Evolutionary conservation across 495 filamentous ascomycete species (phyloP).

Genomic region (Talaromyces borbonicus): DNA sequence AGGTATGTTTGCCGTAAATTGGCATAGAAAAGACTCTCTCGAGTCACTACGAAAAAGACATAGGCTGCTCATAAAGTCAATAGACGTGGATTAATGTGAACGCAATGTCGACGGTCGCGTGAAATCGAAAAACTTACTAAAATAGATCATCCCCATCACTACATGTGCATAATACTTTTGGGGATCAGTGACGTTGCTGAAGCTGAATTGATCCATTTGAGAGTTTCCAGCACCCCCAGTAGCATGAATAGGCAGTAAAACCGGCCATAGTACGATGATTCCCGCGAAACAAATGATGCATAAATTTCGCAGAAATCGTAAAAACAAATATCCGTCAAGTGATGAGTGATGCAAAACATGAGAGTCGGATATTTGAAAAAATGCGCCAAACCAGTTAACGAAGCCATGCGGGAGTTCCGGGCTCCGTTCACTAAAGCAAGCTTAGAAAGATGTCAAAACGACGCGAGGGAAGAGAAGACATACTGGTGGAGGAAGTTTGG

Average conservation of each 20-base stretch:
- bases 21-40: conserved; percentile 61
- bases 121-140: conserved; percentile 28
- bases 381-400: conserved; percentile 54
- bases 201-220: conserved; percentile 53
- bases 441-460: conserved; percentile 1
- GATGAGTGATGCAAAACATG: conserved; percentile 56
- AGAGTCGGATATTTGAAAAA: conserved; percentile 50
- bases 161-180: conserved; percentile 54
- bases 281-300: conserved; percentile 63
- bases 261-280: conserved; percentile 67
- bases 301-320: conserved; percentile 67
- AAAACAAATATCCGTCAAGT: conserved; percentile 72
- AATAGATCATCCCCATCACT: conserved; percentile 41
- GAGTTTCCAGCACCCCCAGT: conserved; percentile 53
- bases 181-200: conserved; percentile 51
- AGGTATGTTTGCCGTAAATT: conserved; percentile 62
- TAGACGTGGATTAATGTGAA: no score
- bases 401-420: conserved; percentile 36
- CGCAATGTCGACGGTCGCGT: no score
- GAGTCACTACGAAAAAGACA: conserved; percentile 53
- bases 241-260: conserved; percentile 70
- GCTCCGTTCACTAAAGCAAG: conserved; percentile 20
- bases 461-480: conserved; percentile 9
- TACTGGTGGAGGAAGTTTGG: conserved; percentile 58
- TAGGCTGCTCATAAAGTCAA: conserved; percentile 39